These are phyloP conservation scores for Phycomyces blakesleeanus DNA, from an alignment of 192 early-diverging fungal genomes.

Conservation along the genomic window DNA sequence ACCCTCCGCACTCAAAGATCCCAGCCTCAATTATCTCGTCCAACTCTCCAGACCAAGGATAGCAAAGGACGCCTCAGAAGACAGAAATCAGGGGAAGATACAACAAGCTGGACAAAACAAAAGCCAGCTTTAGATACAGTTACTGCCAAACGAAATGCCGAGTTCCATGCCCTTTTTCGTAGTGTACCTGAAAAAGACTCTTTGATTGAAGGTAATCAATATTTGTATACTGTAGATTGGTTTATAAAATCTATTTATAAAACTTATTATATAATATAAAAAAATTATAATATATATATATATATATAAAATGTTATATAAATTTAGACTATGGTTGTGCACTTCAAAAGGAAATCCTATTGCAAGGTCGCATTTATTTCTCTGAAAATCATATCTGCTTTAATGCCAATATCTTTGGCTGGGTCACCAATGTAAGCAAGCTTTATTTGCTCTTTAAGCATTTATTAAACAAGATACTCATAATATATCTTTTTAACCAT, in stretches of 20 bases:
- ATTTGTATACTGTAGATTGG: too few species aligned
- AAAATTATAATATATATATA: too few species aligned
- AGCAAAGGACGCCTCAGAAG: not conserved
- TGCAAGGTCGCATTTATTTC: conserved; percentile 81
- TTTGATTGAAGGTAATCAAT: conserved; percentile 60
- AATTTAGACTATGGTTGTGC: conserved; percentile 76
- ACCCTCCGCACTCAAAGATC: too few species aligned
- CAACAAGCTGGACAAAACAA: not conserved
- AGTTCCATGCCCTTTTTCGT: conserved; percentile 51
- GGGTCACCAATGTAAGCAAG: conserved; percentile 67
- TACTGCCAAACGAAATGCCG: conserved; percentile 46
- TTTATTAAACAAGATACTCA: too few species aligned
- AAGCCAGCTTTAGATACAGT: conserved; percentile 17
- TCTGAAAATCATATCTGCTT: conserved; percentile 80
- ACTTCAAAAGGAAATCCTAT: conserved; percentile 82
- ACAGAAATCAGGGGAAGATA: not conserved
- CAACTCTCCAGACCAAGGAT: too few species aligned
- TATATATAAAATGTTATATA: not conserved
- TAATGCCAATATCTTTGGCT: conserved; percentile 87
- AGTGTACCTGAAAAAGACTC: conserved; percentile 52
- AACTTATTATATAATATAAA: too few species aligned
- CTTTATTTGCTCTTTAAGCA: too few species aligned
- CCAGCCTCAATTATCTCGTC: too few species aligned
- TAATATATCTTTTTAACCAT: conserved; percentile 4
- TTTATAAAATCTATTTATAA: too few species aligned